Evolutionary conservation across 768 basidiomycete genomes (phyloP).

Genomic region (Tremella mesenterica): DNA sequence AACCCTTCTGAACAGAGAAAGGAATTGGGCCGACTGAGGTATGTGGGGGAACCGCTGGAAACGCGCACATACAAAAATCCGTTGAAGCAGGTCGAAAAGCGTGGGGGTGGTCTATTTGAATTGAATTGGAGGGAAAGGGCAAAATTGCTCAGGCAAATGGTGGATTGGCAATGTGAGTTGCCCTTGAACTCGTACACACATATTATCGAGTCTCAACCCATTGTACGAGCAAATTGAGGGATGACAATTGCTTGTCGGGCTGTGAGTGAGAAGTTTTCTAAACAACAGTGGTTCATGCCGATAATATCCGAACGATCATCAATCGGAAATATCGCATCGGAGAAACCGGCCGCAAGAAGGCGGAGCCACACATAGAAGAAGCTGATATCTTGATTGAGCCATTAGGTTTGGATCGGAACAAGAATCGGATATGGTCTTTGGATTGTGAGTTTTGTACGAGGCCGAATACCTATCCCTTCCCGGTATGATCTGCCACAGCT

Average conservation of each 20-base stretch:
- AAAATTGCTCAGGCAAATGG: slow-evolving; percentile 29
- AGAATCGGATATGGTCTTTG: slow-evolving; percentile 32
- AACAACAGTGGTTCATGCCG: slow-evolving; percentile 24
- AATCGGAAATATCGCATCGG: slow-evolving; percentile 18
- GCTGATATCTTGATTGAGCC: slow-evolving; percentile 9
- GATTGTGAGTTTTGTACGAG: slow-evolving; percentile 18
- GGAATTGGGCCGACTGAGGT: slow-evolving; percentile 26
- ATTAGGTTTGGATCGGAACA: slow-evolving; percentile 26
- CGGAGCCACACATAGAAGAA: not conserved
- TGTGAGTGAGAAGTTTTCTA: no score
- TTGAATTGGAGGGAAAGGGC: slow-evolving; percentile 32
- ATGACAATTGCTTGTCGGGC: no score
- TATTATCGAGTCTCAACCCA: no score
- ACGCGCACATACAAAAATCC: slow-evolving; percentile 21
- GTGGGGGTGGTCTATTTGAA: slow-evolving; percentile 35
- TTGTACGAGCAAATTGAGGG: no score
- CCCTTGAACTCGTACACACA: no score
- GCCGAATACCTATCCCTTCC: not conserved
- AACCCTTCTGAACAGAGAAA: slow-evolving; percentile 7
- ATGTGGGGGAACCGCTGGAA: slow-evolving; percentile 23
- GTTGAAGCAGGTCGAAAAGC: slow-evolving; percentile 14
- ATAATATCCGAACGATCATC: slow-evolving; percentile 24
- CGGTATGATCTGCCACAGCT: not conserved
- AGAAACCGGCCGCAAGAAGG: slow-evolving; percentile 11
- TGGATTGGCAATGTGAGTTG: slow-evolving; percentile 39